Base-by-base conservation (phyloP, 352 stramenopile genomes). In the Globisporangium cystogenes region DNA sequence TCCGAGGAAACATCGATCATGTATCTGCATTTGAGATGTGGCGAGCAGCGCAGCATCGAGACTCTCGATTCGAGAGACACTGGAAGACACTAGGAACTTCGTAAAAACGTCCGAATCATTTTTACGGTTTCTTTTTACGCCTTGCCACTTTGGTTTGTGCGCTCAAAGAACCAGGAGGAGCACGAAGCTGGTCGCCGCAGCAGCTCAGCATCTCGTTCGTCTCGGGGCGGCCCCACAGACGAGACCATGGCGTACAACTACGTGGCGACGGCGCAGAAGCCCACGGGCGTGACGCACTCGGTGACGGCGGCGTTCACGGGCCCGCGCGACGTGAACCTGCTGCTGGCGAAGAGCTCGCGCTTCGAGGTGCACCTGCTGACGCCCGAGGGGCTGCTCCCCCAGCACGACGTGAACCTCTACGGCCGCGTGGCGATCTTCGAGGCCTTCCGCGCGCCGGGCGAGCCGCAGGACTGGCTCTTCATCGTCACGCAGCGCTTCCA, bases 181-280 rank as follows among this genome's bases (percentile, higher is more conserved):
- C n/a, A n/a, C n/a, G n/a, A n/a, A n/a, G n/a, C n/a, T n/a, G n/a
- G n/a, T n/a, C n/a, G n/a, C n/a, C n/a, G n/a, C n/a, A n/a, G n/a
- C n/a, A n/a, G n/a, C n/a, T n/a, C n/a, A n/a, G n/a, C n/a, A n/a
- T n/a, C n/a, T n/a, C n/a, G n/a, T n/a, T n/a, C n/a, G n/a, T n/a
- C n/a, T n/a, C n/a, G n/a, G n/a, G n/a, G n/a, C n/a, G n/a, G n/a
- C n/a, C n/a, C n/a, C 39, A 6, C 39, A 26, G 39, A 21, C 33
- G 33, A 39, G n/a, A n/a, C n/a, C 12, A 90, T 93, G 82, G 67
- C 80, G 31, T 93, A 89, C 65, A 95, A 92, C 65, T 98, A 98
- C 79, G 91, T 98, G 37, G 91, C 93, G 37, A 97, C 90, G 46
- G 86, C 90, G 40, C 91, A 97, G 60, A 96, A 96, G 70, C 87